Conservation (phyloP, 441 rosid genomes). For the Mallotus japonicus region DNA sequence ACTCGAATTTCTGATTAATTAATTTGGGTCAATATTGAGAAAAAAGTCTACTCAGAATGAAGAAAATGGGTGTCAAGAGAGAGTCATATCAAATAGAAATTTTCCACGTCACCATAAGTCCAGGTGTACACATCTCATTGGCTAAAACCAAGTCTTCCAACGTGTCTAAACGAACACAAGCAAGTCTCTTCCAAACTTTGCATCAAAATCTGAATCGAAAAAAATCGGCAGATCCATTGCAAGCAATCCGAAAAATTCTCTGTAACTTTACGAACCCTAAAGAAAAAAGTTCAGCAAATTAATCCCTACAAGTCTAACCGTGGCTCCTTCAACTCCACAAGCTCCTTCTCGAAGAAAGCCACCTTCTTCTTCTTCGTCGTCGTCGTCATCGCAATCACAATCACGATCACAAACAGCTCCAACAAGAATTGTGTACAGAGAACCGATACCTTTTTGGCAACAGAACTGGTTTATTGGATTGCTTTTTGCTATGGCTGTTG, state of each 20-base stretch:
- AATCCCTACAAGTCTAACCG: constrained; percentile 32
- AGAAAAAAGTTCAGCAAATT: not conserved
- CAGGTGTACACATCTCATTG: constrained; percentile 29
- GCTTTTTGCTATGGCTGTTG: constrained; percentile 70
- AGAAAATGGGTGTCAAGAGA: not conserved
- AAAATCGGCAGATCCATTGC: not conserved
- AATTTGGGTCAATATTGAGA: too few species aligned
- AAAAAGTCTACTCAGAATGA: too few species aligned
- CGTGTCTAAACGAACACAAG: not conserved
- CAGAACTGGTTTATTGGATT: constrained; percentile 79
- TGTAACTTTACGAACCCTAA: too few species aligned
- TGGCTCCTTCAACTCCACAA: constrained; percentile 76
- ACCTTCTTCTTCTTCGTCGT: not conserved
- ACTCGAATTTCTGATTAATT: too few species aligned
- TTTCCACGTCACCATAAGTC: constrained; percentile 13
- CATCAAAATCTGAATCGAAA: not conserved
- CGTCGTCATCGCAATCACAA: constrained; percentile 20
- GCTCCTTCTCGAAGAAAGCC: constrained; percentile 57
- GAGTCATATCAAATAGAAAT: constrained; percentile 8
- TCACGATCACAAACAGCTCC: constrained; percentile 28
- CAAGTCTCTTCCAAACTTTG: not conserved
- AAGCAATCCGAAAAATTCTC: too few species aligned
- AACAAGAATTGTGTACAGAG: constrained; percentile 38
- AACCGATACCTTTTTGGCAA: constrained; percentile 69
- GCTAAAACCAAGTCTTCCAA: constrained; percentile 24